Base-by-base conservation (phyloP, 352 stramenopile species). In the Phytophthora meadii region DNA sequence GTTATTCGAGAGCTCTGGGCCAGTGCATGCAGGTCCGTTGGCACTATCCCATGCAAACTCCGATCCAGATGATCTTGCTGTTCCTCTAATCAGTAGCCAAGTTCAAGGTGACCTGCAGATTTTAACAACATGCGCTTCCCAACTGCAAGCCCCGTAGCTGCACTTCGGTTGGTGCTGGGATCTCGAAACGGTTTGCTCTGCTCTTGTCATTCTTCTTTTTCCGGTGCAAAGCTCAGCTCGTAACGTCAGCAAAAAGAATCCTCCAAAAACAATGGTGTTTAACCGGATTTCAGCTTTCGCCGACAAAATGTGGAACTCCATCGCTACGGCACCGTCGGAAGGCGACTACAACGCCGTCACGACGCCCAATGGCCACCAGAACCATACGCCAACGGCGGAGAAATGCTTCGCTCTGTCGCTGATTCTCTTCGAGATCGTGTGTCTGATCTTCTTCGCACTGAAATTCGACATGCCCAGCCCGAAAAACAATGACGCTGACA, bases 401-500 rank as follows among this genome's bases (percentile, higher is more conserved):
- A 68, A 46, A 39, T 28, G 34, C 27, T 68, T 68, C 45, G 61
- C 53, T 5, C 12, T 61, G 17, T 68, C 61, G 27, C 17, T 61
- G 11, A 22, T 55, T 1, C 22, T 58, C 2, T 68, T 68, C 36
- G 44, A 68, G 22, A 37, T 39, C 12, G 28, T 68, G 52, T 68
- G 61, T 48, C 28, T 68, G 19, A 32, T 68, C 52, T 54, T 68
- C 27, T 68, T 68, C 28, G 61, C 51, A 1, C 45, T 68, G 2
- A 68, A 68, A 45, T 68, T 68, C 37, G 53, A 62, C 30, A 52
- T 61, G 52, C 61, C 61, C 27, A 61, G 52, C 19, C 61, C 51
- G 2, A 55, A 56, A 27, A 47, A 52, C 27, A 51, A 53, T 14
- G 36, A 68, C 14, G 42, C 28, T n/a, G 52, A 54, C 37, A 57